phyloP scores from a whole-genome alignment of 305 asterid genomes.

The Petunia hybrid region DNA sequence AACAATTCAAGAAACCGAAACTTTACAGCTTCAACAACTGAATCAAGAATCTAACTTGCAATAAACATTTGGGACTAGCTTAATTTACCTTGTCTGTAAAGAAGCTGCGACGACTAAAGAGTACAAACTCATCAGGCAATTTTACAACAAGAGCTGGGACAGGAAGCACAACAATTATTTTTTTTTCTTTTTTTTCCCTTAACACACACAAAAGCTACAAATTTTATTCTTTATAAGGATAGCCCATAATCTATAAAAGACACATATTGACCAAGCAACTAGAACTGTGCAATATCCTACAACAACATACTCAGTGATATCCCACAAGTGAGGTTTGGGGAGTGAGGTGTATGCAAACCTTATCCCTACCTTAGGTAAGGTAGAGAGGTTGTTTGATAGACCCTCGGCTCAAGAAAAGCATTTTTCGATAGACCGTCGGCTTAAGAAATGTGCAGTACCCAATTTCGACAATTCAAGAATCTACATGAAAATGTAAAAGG shows the following conservation, averaged over 20 bases:
- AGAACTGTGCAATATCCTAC: not conserved
- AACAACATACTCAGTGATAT: no score
- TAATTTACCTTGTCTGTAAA: not conserved
- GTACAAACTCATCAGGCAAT: not conserved
- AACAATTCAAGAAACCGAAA: not conserved
- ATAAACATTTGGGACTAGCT: slow-evolving; percentile 4
- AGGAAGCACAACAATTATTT: not conserved
- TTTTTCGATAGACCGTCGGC: no score
- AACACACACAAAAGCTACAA: not conserved
- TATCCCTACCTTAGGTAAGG: no score
- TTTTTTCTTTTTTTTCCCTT: not conserved
- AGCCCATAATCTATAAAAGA: not conserved
- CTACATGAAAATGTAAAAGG: not conserved
- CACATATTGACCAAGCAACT: not conserved
- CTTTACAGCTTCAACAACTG: not conserved
- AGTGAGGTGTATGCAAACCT: no score
- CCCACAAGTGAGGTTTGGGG: no score
- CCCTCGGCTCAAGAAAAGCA: no score
- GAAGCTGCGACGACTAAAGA: not conserved
- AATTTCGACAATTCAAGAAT: not conserved
- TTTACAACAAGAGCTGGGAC: not conserved
- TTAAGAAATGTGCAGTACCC: not conserved
- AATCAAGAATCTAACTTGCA: not conserved
- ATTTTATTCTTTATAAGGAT: not conserved
- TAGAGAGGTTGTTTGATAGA: no score